Base-by-base conservation (phyloP, 2,329 filamentous ascomycete genomes). In the Fusarium veterinarium region DNA sequence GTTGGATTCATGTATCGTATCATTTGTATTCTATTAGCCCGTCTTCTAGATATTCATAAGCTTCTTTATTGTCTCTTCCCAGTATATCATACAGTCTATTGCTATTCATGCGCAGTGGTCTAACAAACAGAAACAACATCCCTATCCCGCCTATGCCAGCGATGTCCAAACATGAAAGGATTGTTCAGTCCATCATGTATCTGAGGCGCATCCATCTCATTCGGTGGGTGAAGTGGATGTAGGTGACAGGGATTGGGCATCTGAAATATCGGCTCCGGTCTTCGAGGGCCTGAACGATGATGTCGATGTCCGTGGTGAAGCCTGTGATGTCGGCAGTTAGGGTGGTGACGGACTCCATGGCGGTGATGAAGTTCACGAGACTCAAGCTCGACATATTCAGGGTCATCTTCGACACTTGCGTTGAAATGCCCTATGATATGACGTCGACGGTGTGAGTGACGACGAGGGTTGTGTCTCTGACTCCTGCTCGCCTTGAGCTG, bases 201-300 rank as follows among this genome's bases (percentile, higher is more conserved):
- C 61, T 77, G 75, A n/a, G 75, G 75, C 11, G 75, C 75, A 48
- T 77, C 75, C 75, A 77, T 77, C 12, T 72, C 72, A 38, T 77
- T 77, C 17, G 30, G 56, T 28, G 46, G 42, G 10, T 56, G 46
- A 6, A 41, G 5, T 4, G 45, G 14, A 40, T 44, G 49, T 25
- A 13, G 19, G 12, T 73, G 55, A 19, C 55, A 41, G 8, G n/a
- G 13, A 23, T 19, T 31, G 10, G 62, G 38, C 8, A 51, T 19
- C 13, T 57, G 52, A 1, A 68, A 16, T 13, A 52, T 31, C 17
- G 65, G 60, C 7, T 64, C 52, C 9, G 72, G 72, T 20, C 25
- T 49, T 13, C 33, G 69, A 20, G 41, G 62, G n/a, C 45, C 25
- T 60, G 46, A 42, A 13, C 8, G 30, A 37, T 31, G 51, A 60